Evolutionary conservation across 805 yeast species (phyloP).

Genomic region (Novakomyces olei): DNA sequence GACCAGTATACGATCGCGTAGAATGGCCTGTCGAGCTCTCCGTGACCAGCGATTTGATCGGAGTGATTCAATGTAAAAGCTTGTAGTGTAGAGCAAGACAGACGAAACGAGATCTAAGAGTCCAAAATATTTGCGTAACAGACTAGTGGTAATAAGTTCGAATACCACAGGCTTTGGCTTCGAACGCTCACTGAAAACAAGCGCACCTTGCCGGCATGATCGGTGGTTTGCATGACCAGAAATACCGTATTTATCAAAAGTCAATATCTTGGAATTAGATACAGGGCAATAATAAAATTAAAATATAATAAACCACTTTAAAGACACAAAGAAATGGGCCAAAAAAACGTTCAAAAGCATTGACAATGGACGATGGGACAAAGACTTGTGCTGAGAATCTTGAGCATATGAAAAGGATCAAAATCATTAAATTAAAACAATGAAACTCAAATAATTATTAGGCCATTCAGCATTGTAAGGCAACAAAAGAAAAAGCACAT

Average conservation of each 20-base stretch:
- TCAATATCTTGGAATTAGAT: slow-evolving; percentile 25
- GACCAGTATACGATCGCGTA: slow-evolving; percentile 4
- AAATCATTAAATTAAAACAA: no score
- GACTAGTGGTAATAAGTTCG: slow-evolving; percentile 16
- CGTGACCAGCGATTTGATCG: slow-evolving; percentile 6
- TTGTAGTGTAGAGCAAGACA: neutral
- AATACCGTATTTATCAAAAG: slow-evolving; percentile 68
- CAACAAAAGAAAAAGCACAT: no score
- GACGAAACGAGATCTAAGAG: slow-evolving; percentile 14
- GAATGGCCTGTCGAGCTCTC: slow-evolving; percentile 6
- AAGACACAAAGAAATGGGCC: no score
- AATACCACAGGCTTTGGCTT: no score
- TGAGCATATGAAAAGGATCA: no score
- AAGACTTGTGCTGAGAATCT: no score
- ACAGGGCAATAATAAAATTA: neutral
- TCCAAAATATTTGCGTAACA: slow-evolving; percentile 18
- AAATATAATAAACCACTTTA: neutral
- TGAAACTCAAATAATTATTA: no score
- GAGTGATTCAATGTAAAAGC: neutral
- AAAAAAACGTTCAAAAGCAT: no score
- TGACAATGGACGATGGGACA: no score
- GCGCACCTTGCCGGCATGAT: slow-evolving; percentile 36
- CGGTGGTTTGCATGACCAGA: slow-evolving; percentile 77
- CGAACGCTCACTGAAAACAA: no score
- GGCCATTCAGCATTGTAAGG: no score